A percentile compares a stretch with the other conserved stretches of the same genome.
These are phyloP conservation scores for Rubroboletus pulcherrimus DNA, from an alignment of 768 basidiomycete species.

Conservation along the genomic window DNA sequence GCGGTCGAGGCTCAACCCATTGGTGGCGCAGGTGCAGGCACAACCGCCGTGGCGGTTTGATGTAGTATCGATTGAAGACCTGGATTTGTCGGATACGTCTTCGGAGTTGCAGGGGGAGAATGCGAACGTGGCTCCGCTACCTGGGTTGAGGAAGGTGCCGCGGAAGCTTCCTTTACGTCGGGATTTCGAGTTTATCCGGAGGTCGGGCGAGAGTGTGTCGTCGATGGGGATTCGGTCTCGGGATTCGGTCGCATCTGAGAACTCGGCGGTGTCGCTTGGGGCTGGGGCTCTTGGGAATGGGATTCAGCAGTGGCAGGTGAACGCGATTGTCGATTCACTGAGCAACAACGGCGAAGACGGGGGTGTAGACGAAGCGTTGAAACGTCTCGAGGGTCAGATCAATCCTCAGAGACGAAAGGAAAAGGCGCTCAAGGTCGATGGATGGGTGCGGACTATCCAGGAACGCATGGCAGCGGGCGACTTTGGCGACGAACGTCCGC, in stretches of 20 bases:
- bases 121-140: conserved; percentile 37
- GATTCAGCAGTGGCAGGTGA: conserved; percentile 82
- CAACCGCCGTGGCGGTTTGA: conserved; percentile 60
- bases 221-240: conserved; percentile 73
- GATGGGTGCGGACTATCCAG: conserved; percentile 73
- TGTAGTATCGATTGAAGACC: conserved; percentile 73
- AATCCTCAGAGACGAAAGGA: conserved; percentile 67
- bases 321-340: conserved; percentile 68
- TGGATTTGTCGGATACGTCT: conserved; percentile 76
- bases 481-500: conserved; percentile 58
- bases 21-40: conserved; percentile 33
- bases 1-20: conserved; percentile 26
- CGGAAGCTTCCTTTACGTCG: conserved; percentile 69
- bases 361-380: conserved; percentile 79
- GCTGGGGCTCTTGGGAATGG: conserved; percentile 36
- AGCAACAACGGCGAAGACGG: conserved; percentile 74
- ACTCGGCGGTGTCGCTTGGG: conserved; percentile 33
- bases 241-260: conserved; percentile 53
- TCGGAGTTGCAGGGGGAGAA: conserved; percentile 45
- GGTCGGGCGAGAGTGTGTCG: conserved; percentile 68
- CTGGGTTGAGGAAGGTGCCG: conserved; percentile 51
- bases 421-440: conserved; percentile 73
- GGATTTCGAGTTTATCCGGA: conserved; percentile 76
- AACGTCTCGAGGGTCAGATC: conserved; percentile 81
- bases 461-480: conserved; percentile 62